Evolutionary conservation across 306 rosid genomes (phyloP), one percentile per base, ranked within the genome.

Genomic region (Mimosa pudica): DNA sequence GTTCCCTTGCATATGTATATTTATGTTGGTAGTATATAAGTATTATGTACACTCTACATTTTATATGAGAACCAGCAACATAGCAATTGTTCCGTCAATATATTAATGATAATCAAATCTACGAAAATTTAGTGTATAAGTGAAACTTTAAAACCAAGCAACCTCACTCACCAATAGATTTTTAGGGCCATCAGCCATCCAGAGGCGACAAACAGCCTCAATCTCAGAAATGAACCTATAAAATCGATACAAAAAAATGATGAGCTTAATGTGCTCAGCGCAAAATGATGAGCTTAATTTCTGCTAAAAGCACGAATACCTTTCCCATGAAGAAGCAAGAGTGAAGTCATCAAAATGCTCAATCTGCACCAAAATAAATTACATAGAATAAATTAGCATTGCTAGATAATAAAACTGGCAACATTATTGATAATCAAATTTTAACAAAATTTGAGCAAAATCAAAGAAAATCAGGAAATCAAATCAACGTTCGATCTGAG

Each of bases 331-430:
- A 63, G 98, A 91, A 35, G 98, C 98, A 44, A 95, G 87, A 52
- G 98, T 95, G 90, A 95, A 95, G 87, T 95, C 98, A 77, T 92
- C 98, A 57, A 95, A 95, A 85, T 95, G 97, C 85, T 95, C 98
- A 79, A 89, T 81, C 98, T 95, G 93, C 85, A 77, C 48, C 42
- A 45, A 72, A 30, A 67, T 13, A 30, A 51, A 61, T n/a, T 3
- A 46, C 57, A 70, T 8, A 8, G 18, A 54, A 44, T 67, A 49
- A 76, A 24, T 68, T 48, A 73, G 68, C 64, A 41, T 17, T 58
- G 24, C 46, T 1, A 79, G 36, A 44, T 24, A 24, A 20, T 20
- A 73, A 76, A 79, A 48, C 49, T 20, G 58, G 20, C 24, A 32
- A 70, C n/a, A n/a, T 55, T 36, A n/a, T 55, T 36, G 30, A 10